Conservation (phyloP, 352 stramenopile species). For the Pseudoperonospora humuli region DNA sequence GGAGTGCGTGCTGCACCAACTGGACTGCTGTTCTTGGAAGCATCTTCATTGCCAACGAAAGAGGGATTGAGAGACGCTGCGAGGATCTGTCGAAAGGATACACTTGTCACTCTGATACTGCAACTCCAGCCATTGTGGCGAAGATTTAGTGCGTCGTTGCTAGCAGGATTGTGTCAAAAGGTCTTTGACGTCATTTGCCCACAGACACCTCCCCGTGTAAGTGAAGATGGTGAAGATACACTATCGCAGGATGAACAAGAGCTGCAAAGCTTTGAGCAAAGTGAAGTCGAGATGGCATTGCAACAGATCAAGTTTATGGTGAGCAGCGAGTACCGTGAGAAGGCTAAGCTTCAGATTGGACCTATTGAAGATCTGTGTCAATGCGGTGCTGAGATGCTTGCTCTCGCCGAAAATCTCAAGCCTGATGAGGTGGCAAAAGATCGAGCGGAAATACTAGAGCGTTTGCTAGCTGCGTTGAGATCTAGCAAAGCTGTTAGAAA, state of each 20-base stretch:
- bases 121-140: constrained; percentile 47
- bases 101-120: constrained; percentile 34
- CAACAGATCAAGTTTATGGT: constrained; percentile 59
- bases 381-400: constrained; percentile 51
- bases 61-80: constrained; percentile 1
- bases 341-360: constrained; percentile 46
- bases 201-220: constrained; percentile 5
- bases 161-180: constrained; percentile 43
- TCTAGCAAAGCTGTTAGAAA: constrained; percentile 47
- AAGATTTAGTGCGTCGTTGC: constrained; percentile 41
- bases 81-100: constrained; percentile 20
- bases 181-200: constrained; percentile 24
- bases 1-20: constrained; percentile 32
- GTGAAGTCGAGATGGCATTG: constrained; percentile 32
- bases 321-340: constrained; percentile 59
- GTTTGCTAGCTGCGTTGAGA: constrained; percentile 29
- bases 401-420: constrained; percentile 24
- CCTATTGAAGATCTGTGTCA: constrained; percentile 57
- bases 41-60: constrained; percentile 1
- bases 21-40: constrained; percentile 38
- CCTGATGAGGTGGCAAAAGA: constrained; percentile 1
- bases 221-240: constrained; percentile 4
- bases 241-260: background rate
- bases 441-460: constrained; percentile 21
- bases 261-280: background rate